Conservation (phyloP, 2,329 filamentous ascomycete species). For the Botrytis squamosa region DNA sequence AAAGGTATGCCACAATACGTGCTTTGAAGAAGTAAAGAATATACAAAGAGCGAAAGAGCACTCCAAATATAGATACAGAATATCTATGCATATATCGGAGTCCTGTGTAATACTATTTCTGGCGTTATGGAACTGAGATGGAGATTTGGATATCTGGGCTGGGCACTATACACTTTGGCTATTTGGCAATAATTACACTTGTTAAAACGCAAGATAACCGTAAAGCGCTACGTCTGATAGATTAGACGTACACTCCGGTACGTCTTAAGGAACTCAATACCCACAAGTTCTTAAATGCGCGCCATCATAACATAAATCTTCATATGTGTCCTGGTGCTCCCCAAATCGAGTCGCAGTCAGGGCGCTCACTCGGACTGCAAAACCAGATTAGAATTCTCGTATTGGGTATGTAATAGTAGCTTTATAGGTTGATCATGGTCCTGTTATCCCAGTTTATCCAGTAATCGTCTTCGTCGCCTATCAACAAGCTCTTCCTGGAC, state of each 20-base stretch:
- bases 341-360: not conserved
- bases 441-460: slow-evolving; percentile 62
- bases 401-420: not conserved
- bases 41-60: not conserved
- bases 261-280: not conserved
- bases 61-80: not conserved
- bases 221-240: not conserved
- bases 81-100: not conserved
- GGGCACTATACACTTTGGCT: not conserved
- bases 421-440: not conserved
- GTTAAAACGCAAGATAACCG: not conserved
- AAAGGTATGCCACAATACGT: not conserved
- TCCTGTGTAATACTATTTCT: not conserved
- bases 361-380: not conserved
- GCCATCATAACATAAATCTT: not conserved
- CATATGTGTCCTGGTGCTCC: not conserved
- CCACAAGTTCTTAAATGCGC: not conserved
- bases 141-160: not conserved
- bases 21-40: not conserved
- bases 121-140: not conserved
- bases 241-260: not conserved
- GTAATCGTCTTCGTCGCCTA: slow-evolving; percentile 73
- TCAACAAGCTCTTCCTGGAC: slow-evolving; percentile 94
- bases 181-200: slow-evolving; percentile 1
- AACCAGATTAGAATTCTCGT: not conserved